phyloP scores from a whole-genome alignment of 345 rosid genomes.

The Eucalyptus sideroxylon region DNA sequence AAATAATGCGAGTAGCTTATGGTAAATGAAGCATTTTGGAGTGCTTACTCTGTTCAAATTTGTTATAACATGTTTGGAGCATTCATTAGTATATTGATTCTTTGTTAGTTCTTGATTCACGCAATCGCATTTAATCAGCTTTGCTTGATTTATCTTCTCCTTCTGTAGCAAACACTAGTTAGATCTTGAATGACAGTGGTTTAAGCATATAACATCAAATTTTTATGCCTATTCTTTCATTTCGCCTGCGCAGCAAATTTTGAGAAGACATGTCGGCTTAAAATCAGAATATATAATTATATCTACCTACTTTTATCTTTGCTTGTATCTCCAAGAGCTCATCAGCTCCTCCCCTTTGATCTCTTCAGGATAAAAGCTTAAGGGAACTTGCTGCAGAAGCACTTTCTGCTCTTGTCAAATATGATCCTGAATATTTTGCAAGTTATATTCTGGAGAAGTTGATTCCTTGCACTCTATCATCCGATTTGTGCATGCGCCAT shows the following conservation, averaged over 20 bases:
- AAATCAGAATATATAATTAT: background rate
- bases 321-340: background rate
- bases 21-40: background rate
- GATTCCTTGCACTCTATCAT: conserved; percentile 72
- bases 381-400: conserved; percentile 90
- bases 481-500: conserved; percentile 88
- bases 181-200: background rate
- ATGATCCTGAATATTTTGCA: conserved; percentile 61
- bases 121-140: background rate
- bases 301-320: background rate
- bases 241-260: background rate
- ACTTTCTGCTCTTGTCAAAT: conserved; percentile 82
- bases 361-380: conserved; percentile 72
- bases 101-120: background rate
- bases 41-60: background rate
- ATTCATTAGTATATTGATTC: background rate
- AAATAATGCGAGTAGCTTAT: background rate
- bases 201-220: background rate
- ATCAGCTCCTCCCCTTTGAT: background rate
- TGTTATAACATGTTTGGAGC: background rate
- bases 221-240: background rate
- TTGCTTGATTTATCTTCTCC: background rate
- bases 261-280: background rate
- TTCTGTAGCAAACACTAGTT: background rate
- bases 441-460: conserved; percentile 57